Evolutionary conservation across 495 filamentous ascomycete genomes (phyloP).

Genomic region (Aspergillus cristatus): DNA sequence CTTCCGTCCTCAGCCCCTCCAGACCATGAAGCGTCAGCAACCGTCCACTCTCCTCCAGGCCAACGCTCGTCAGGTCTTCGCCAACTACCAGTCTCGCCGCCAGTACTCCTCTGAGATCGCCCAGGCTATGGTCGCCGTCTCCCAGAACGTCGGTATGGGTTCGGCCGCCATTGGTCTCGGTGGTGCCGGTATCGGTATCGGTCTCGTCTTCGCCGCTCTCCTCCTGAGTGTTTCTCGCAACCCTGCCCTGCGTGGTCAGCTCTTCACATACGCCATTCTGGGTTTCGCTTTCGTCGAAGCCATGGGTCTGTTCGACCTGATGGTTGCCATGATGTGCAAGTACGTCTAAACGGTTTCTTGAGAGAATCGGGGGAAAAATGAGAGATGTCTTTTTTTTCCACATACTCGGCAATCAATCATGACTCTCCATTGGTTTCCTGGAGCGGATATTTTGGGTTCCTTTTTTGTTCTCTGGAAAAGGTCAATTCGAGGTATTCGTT

Average conservation of each 20-base stretch:
- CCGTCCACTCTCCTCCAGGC: slow-evolving; percentile 49
- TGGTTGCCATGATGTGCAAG: slow-evolving; percentile 87
- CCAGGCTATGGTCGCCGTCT: slow-evolving; percentile 76
- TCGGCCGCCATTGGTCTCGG: slow-evolving; percentile 80
- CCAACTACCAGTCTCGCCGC: slow-evolving; percentile 48
- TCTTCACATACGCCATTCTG: slow-evolving; percentile 89
- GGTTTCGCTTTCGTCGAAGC: slow-evolving; percentile 91
- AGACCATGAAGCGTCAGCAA: slow-evolving; percentile 61
- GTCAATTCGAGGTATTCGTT: too few species aligned
- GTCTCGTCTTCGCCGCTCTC: slow-evolving; percentile 81
- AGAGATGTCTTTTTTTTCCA: slow-evolving; percentile 1
- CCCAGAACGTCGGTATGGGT: slow-evolving; percentile 82
- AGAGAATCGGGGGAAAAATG: slow-evolving; percentile 3
- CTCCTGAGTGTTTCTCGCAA: slow-evolving; percentile 79
- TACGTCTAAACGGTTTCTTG: slow-evolving; percentile 31
- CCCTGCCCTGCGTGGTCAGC: slow-evolving; percentile 80
- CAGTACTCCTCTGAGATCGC: slow-evolving; percentile 76
- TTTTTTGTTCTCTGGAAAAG: too few species aligned
- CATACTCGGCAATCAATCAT: neutral
- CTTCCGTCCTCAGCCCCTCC: slow-evolving; percentile 33
- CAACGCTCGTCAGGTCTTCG: slow-evolving; percentile 57
- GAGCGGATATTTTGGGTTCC: slow-evolving; percentile 11
- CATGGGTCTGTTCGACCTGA: slow-evolving; percentile 88
- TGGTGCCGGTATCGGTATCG: slow-evolving; percentile 89
- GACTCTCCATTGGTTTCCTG: too few species aligned